phyloP scores from a whole-genome alignment of 495 filamentous ascomycete genomes.

The Extremus antarcticus region DNA sequence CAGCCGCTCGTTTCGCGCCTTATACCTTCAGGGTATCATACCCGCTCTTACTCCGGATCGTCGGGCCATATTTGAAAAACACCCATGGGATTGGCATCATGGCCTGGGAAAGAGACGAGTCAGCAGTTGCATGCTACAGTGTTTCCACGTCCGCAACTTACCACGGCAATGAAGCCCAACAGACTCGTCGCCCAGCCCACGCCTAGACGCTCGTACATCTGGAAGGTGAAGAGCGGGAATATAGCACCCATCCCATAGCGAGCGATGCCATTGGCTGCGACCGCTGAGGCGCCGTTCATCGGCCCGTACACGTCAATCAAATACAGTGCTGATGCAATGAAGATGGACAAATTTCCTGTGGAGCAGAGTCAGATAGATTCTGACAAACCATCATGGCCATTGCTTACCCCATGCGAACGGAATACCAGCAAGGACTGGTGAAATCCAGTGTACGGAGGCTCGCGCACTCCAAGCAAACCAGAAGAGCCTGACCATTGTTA shows the following conservation, averaged over 20 bases:
- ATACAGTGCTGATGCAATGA: constrained; percentile 40
- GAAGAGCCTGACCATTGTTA: constrained; percentile 30
- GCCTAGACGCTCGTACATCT: constrained; percentile 34
- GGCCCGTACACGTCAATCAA: constrained; percentile 49
- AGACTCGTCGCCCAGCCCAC: constrained; percentile 35
- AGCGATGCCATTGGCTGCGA: constrained; percentile 53
- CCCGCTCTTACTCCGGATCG: constrained; percentile 22
- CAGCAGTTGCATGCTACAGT: no score
- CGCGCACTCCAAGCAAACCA: constrained; percentile 40
- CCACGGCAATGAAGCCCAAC: no score
- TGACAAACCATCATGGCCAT: no score
- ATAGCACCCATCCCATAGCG: constrained; percentile 48
- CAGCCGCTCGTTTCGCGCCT: no score
- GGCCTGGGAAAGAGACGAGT: no score
- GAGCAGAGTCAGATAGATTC: no score
- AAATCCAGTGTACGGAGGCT: constrained; percentile 39
- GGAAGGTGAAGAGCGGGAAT: constrained; percentile 50
- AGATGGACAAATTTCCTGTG: neutral
- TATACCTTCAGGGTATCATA: constrained; percentile 14
- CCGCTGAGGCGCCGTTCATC: constrained; percentile 47
- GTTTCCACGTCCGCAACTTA: no score
- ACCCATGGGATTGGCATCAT: constrained; percentile 36
- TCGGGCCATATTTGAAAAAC: constrained; percentile 30
- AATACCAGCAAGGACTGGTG: constrained; percentile 45
- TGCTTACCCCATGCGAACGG: constrained; percentile 59